Evolutionary conservation across 495 filamentous ascomycete species (phyloP), one percentile per base, ranked within the genome.

Genomic region (Cryomyces minteri): DNA sequence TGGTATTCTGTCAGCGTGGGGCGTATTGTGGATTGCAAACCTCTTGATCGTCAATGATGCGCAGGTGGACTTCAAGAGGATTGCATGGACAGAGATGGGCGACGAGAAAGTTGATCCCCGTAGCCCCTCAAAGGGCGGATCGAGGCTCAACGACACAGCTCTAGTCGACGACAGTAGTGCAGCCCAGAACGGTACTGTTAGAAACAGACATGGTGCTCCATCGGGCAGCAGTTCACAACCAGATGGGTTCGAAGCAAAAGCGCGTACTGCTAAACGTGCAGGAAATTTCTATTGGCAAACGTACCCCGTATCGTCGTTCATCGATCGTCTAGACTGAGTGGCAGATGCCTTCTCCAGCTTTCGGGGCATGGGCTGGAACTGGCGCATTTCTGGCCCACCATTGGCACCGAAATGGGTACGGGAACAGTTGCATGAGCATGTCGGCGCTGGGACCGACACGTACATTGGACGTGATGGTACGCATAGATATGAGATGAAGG

Each of bases 331-430:
- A 11, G 70, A 74, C 45, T 94, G 85, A 84, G 69, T 71, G 8
- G 57, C 73, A 9, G 82, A 84, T 43, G 59, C 90, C 12, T 61
- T 79, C 37, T 68, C 69, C 48, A 80, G 79, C 49, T 77, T 86
- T 54, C 67, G 83, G 30, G 79, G 82, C 0, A 70, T 77, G 6
- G 82, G 83, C 51, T 94, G 84, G 84, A 84, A 79, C 53, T 83
- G 76, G 70, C 70, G 76, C 11, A 71, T 74, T 42, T 58, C 73
- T 7, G 67, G 66, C 25, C 56, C 83, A 4, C 76, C 75, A 6
- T 68, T 73, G 7, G 66, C 80, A 30, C 79, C 80, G 40, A 52
- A 54, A 43, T 54, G 57, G 36, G 62, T 79, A 32, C 56, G 66
- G 49, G 41, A 58, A 39, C 59, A 68, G 47, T 61, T 72, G 25